Base-by-base conservation (phyloP, 73 alveolate genomes). In the Strombidium stylifer region DNA sequence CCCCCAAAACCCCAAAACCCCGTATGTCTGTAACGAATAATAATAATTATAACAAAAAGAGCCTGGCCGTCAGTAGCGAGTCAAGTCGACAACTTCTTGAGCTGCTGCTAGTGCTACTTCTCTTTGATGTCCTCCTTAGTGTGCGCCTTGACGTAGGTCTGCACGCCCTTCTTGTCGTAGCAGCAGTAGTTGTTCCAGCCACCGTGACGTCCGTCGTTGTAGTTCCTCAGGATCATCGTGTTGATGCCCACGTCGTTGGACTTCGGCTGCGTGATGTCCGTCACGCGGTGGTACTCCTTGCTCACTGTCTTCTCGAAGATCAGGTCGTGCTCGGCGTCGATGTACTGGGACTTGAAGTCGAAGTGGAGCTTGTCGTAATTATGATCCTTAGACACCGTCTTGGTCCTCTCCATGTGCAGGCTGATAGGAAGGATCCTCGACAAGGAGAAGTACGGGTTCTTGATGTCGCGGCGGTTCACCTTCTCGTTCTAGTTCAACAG, bases 171-270 rank as follows among this genome's bases (percentile, higher is more conserved):
- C 2, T 80, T 80, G 46, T 78, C 68, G 44, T 70, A 65, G 59
- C 84, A 44, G 60, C 84, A 70, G 71, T 90, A 90, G 60, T 90
- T 90, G 52, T 90, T 77, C 98, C 98, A 90, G 20, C 89, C 84
- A 27, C 81, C 81, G 10, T 12, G 12, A 69, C 94, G 77, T n/a
- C 98, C 98, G 40, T 81, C 96, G 48, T 90, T 90, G 69, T 94
- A 94, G 78, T 94, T 90, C 68, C 99, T 87, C 44, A 94, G 83
- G 21, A 94, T 64, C 42, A 84, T 44, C 31, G 94, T 75, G 71
- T 93, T 93, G 51, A 67, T 80, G 21, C 92, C 90, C 6, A 77
- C 78, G 69, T 81, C 94, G 47, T 68, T 72, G 31, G 84, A 71
- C 5, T 79, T 62, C 6, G 21, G 8, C 23, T 65, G 58, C 21